Conservation (phyloP, 2,329 filamentous ascomycete species). For the Geosmithia putterillii region DNA sequence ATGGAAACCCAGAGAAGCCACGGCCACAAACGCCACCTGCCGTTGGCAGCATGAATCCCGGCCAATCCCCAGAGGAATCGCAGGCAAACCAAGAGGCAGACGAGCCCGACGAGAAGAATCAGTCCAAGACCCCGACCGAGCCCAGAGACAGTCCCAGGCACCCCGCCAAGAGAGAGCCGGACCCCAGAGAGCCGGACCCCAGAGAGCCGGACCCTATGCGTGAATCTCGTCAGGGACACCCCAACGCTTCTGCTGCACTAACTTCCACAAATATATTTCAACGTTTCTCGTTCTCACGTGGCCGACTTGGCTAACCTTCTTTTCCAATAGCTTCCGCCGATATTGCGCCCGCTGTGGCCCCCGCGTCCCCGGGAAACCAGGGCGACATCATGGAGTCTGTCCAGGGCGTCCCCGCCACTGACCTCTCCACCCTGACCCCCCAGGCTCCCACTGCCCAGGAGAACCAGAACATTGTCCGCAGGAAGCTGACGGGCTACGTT, state of each 20-base stretch:
- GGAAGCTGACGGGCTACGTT: slow-evolving; percentile 97
- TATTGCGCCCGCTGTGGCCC: slow-evolving; percentile 28
- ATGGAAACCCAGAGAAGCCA: too few species aligned
- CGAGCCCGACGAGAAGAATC: too few species aligned
- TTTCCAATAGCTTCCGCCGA: slow-evolving; percentile 28
- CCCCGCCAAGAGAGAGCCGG: too few species aligned
- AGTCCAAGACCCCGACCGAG: too few species aligned
- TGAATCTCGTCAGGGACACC: not conserved
- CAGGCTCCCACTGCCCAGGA: slow-evolving; percentile 43
- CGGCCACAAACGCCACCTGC: too few species aligned
- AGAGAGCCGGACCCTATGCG: not conserved
- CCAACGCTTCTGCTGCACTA: not conserved
- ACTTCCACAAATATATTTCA: not conserved
- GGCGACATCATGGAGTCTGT: slow-evolving; percentile 15
- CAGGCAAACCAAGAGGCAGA: too few species aligned
- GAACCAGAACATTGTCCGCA: slow-evolving; percentile 90
- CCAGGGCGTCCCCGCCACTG: slow-evolving; percentile 22
- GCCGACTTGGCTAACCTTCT: slow-evolving; percentile 20
- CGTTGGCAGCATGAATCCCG: too few species aligned
- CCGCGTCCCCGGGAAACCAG: slow-evolving; percentile 26
- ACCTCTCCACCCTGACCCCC: slow-evolving; percentile 17
- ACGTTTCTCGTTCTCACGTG: too few species aligned
- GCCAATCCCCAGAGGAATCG: not conserved
- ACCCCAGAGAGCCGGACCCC: too few species aligned
- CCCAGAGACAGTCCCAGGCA: too few species aligned